Conservation (phyloP, 352 stramenopile species). For the Pythium aristosporum region DNA sequence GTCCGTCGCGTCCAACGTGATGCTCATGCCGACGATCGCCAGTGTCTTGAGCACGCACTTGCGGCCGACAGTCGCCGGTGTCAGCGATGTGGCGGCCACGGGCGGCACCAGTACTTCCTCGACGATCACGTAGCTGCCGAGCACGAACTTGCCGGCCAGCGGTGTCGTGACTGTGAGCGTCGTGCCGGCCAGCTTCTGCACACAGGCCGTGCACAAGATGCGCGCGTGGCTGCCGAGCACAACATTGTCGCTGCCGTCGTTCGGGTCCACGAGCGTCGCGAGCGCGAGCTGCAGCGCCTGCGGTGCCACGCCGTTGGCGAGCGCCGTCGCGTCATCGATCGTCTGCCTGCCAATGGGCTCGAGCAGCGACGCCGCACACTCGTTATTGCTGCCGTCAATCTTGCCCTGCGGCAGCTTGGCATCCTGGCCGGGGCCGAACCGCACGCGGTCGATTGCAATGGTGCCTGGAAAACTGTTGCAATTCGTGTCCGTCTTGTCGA, state of each 20-base stretch:
- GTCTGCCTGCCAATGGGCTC: constrained; percentile 51
- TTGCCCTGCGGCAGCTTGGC: constrained; percentile 47
- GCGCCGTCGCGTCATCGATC: constrained; percentile 32
- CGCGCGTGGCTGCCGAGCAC: constrained; percentile 34
- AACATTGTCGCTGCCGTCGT: constrained; percentile 28
- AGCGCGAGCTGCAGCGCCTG: constrained; percentile 50
- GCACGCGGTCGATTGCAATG: constrained; percentile 31
- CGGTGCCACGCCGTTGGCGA: constrained; percentile 29
- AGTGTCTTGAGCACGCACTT: constrained; percentile 53
- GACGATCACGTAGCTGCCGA: constrained; percentile 58
- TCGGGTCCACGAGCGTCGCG: constrained; percentile 16
- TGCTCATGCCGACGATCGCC: not conserved
- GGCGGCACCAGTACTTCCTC: constrained; percentile 44
- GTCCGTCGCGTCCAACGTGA: constrained; percentile 24
- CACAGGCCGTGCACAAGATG: constrained; percentile 54
- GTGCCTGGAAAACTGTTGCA: constrained; percentile 38
- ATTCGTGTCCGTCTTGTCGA: constrained; percentile 20
- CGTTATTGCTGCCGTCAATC: constrained; percentile 49
- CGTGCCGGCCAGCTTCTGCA: constrained; percentile 46
- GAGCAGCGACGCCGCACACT: constrained; percentile 44
- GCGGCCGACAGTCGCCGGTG: constrained; percentile 24
- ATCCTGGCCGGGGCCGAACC: constrained; percentile 61
- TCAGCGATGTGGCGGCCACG: constrained; percentile 42
- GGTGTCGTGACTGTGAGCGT: constrained; percentile 39
- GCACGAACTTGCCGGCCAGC: constrained; percentile 23